These are phyloP conservation scores for Petasospora fabianii DNA, from an alignment of 1,139 yeast species.

Conservation along the genomic window DNA sequence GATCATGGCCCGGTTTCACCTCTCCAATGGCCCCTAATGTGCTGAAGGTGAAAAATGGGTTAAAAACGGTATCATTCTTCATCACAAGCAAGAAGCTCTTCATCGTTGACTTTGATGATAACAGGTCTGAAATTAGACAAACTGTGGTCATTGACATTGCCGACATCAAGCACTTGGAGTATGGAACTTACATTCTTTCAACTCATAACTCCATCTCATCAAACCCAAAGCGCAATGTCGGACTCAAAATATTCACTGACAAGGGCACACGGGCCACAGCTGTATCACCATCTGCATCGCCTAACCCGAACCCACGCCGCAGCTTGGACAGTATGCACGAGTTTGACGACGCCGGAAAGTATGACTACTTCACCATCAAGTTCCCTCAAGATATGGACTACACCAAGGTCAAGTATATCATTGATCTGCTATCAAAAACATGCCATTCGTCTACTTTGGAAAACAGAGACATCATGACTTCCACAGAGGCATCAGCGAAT, in stretches of 20 bases:
- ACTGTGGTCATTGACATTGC: conserved; percentile 21
- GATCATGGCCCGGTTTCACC: conserved; percentile 24
- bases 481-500: conserved; percentile 34
- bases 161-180: conserved; percentile 23
- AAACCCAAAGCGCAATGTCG: conserved; percentile 31
- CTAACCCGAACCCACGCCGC: not conserved
- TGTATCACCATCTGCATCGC: not conserved
- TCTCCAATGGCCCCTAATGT: conserved; percentile 21
- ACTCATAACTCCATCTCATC: conserved; percentile 26
- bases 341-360: conserved; percentile 1
- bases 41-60: conserved; percentile 16
- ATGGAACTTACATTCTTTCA: conserved; percentile 30
- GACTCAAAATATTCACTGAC: conserved; percentile 28
- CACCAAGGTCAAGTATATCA: conserved; percentile 24
- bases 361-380: conserved; percentile 23
- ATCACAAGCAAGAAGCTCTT: conserved; percentile 24
- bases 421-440: conserved; percentile 29
- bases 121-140: conserved; percentile 19
- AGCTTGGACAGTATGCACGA: not conserved
- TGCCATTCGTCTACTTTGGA: conserved; percentile 27
- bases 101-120: conserved; percentile 28
- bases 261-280: not conserved
- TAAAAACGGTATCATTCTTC: conserved; percentile 17
- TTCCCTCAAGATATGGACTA: conserved; percentile 29
- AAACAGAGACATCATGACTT: conserved; percentile 31